Evolutionary conservation across 371 early-diverging fungal genomes (phyloP), one percentile per base, ranked within the genome.

Genomic region (Dinochytrium kinnereticum): DNA sequence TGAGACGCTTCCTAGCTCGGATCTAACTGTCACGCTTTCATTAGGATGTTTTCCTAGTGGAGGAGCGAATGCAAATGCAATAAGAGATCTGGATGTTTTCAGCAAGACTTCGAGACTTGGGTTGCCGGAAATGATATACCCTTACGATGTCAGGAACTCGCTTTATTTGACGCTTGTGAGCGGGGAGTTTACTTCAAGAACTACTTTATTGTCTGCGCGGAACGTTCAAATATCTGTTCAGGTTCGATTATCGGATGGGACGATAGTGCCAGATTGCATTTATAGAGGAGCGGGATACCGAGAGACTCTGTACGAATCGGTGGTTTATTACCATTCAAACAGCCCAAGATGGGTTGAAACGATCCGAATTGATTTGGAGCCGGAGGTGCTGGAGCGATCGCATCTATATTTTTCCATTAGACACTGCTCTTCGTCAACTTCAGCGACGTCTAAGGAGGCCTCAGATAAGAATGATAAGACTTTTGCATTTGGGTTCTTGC

Each of bases 271-370:
- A 15, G 78, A 84, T 71, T 90, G 86, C n/a, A 81, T 91, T 28
- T 78, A 72, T 26, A 76, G 84, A 1, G 92, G 90, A 0, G 75
- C 87, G n/a, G 90, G 87, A 30, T 82, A 85, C 37, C 75, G 74
- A 1, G 70, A 74, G 38, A 75, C 81, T 0, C 77, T 73, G 13
- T 92, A 88, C 81, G 90, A 91, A 24, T 89, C 90, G 10, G 78
- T 89, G 57, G 84, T 92, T 1, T 88, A 87, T 72, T 89, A 90
- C 57, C 91, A 93, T 74, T 86, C 85, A 24, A 86, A 87, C 59
- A 72, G 77, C 38, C 92, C 93, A 0, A 81, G 71, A 19, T 93
- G 91, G 91, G 74, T 76, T n/a, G 93, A 93, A 77, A 85, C 83
- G 0, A 75, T 93, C 72, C 85, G 90, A 64, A 73, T 92, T 13